Evolutionary conservation across 495 filamentous ascomycete species (phyloP).

Genomic region (Pseudotulostoma volvatum): DNA sequence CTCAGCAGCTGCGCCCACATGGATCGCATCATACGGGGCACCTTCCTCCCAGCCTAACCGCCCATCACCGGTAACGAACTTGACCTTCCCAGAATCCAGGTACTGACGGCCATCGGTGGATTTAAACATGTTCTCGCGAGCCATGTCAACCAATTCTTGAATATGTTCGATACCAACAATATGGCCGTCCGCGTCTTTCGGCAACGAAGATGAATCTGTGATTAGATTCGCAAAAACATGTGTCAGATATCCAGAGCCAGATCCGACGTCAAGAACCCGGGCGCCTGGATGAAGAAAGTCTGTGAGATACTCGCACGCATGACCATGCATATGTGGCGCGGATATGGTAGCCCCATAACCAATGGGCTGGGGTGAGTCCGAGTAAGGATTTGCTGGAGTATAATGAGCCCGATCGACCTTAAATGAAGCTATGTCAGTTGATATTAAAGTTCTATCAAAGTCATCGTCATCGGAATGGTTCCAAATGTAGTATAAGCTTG

Average conservation of each 20-base stretch:
- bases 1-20: conserved; percentile 79
- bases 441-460: not conserved
- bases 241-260: conserved; percentile 81
- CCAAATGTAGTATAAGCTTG: conserved; percentile 2
- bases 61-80: conserved; percentile 71
- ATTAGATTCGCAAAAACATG: conserved; percentile 76
- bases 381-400: conserved; percentile 54
- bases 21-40: conserved; percentile 74
- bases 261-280: conserved; percentile 73
- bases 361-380: conserved; percentile 82
- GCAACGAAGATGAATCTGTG: conserved; percentile 20
- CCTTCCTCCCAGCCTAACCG: conserved; percentile 50
- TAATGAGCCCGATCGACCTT: conserved; percentile 89
- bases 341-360: conserved; percentile 81
- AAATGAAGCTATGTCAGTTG: not conserved
- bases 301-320: conserved; percentile 52
- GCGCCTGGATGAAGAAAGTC: conserved; percentile 37
- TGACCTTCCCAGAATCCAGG: conserved; percentile 42
- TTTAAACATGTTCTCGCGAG: conserved; percentile 58
- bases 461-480: conserved; percentile 7
- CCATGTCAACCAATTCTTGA: conserved; percentile 52
- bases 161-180: conserved; percentile 88
- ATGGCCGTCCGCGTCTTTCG: conserved; percentile 25
- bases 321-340: conserved; percentile 94
- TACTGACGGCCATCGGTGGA: conserved; percentile 45